phyloP scores from a whole-genome alignment of 805 yeast genomes.

The Barnettozyma salicaria region DNA sequence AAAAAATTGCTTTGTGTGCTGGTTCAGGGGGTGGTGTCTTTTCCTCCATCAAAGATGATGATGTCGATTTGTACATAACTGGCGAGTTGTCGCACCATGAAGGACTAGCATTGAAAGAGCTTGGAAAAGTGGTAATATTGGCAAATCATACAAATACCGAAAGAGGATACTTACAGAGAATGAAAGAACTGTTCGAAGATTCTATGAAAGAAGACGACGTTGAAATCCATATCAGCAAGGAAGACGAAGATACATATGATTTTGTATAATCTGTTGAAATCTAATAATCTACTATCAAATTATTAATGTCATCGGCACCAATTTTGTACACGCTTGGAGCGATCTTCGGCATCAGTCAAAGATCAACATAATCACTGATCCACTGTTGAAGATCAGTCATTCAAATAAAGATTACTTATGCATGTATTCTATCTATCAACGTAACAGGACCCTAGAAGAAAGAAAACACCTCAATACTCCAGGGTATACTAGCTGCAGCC shows the following conservation, averaged over 20 bases:
- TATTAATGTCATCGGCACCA: too few relatives aligned
- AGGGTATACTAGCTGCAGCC: not conserved
- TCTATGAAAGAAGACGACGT: conserved; percentile 9
- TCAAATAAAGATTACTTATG: too few relatives aligned
- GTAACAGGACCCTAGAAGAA: not conserved
- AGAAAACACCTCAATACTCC: not conserved
- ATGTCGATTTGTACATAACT: conserved; percentile 65
- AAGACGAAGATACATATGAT: conserved; percentile 22
- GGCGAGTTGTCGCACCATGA: conserved; percentile 97
- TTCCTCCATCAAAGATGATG: conserved; percentile 40
- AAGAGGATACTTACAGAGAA: conserved; percentile 63
- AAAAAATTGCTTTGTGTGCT: conserved; percentile 80
- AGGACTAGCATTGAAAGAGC: conserved; percentile 61
- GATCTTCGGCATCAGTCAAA: too few relatives aligned
- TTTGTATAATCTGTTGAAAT: conserved; percentile 17
- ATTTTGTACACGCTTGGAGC: too few relatives aligned
- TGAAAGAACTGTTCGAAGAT: conserved; percentile 43
- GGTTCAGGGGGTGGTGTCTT: conserved; percentile 89
- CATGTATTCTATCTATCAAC: not conserved
- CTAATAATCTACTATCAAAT: too few relatives aligned
- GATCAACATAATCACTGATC: too few relatives aligned
- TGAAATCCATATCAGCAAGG: conserved; percentile 16
- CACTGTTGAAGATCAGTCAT: too few relatives aligned
- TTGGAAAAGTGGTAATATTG: conserved; percentile 63
- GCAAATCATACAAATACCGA: conserved; percentile 94